Evolutionary conservation across 2,329 filamentous ascomycete genomes (phyloP), one percentile per base, ranked within the genome.

Genomic region (Alternaria tenuissima): DNA sequence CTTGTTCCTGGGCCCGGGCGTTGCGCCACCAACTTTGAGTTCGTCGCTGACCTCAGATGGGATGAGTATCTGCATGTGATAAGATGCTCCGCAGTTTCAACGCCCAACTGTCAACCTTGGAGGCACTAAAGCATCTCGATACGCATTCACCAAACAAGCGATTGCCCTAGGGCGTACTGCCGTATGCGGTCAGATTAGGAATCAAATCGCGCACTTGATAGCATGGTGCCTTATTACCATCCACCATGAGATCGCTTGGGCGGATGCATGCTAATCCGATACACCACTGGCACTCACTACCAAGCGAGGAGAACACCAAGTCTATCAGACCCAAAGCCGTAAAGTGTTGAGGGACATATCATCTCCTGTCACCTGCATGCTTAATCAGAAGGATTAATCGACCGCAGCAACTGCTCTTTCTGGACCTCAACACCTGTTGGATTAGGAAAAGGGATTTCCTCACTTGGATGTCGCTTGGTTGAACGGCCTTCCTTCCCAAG

Each of bases 21-120:
- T 47, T 55, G n/a, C 56, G 59, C 59, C 59, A 62, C 56, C 59
- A 59, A 52, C 59, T 49, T 49, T 36, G 46, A 49, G 46, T 36
- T 49, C 22, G 20, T 49, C 34, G 46, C 46, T 49, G 30, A 49
- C 14, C 32, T 34, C 7, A 24, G 20, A 49, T 20, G n/a, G 30
- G 30, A 49, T 49, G 30, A 36, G 46, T 9, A 49, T 49, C 20
- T 49, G 46, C 30, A 34, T 48, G 46, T 36, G 43, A 54, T 28
- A 30, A 38, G 8, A 41, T 34, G 28, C 30, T 49, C 24, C 34
- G 12, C 20, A 24, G 5, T 42, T 24, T 16, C 11, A 24, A 42
- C 7, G 34, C 34, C 22, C 39, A 51, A 16, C 48, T 36, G 22
- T 39, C 22, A 20, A 38, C 9, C 32, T 46, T 38, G 52, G 14